Evolutionary conservation across 345 rosid genomes (phyloP), one percentile per base, ranked within the genome.

Genomic region (Melastoma malabathricum): DNA sequence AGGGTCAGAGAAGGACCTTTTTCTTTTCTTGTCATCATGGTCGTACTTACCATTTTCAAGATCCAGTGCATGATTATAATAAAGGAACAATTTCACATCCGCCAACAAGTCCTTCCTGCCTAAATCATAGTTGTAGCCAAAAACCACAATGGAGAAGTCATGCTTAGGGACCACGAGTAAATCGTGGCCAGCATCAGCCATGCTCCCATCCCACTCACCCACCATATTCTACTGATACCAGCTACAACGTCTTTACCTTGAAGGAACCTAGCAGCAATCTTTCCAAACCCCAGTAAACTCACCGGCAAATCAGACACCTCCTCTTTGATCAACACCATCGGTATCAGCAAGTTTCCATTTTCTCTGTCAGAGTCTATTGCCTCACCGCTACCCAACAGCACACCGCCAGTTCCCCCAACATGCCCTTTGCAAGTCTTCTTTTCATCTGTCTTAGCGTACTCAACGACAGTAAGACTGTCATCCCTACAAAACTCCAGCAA

Each of bases 1-100:
- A 0, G 97, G 86, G 59, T 88, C 90, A 39, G 97, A 85, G 68
- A 77, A 76, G 5, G 90, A 76, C 55, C 73, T 76, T 70, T 76
- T 85, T 65, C 73, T 69, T 48, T 27, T 51, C 49, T 17, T 23
- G 13, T 56, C 54, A 58, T 50, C 15, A 61, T 74, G 34, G 13
- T 17, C 57, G 18, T 59, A 64, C 60, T 64, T 69, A 22, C 68
- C 71, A 29, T 73, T 75, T 47, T 66, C 75, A 16, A 56, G 72
- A 66, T 67, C 61, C 54, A 60, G 27, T 7, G 56, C 41, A 20
- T 75, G 72, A 66, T 67, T 62, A 58, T 78, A 69, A 43, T 83
- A 46, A 46, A 82, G 78, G 61, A 84, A 69, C 46, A 61, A 68
- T 61, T 72, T 82, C 12, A 75, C 62, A 51, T 79, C 79, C n/a